Percentiles rank a stretch among this genome's conserved stretches.
Conservation (phyloP, 2,329 filamentous ascomycete genomes). For the Drechslera avenae region DNA sequence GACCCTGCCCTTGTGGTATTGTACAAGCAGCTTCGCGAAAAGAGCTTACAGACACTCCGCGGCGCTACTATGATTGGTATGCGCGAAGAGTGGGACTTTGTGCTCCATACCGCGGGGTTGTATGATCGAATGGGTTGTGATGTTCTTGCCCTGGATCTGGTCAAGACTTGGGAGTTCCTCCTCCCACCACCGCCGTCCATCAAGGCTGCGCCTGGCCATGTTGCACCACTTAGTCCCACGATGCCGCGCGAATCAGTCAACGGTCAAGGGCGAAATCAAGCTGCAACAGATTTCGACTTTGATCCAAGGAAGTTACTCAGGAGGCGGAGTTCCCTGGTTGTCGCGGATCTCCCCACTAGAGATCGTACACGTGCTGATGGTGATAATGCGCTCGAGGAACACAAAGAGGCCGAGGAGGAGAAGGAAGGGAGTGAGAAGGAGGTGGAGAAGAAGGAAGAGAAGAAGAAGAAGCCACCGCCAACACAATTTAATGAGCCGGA, state of each 20-base stretch:
- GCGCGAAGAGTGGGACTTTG: conserved; percentile 83
- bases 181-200: conserved; percentile 45
- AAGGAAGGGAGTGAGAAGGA: conserved; percentile 49
- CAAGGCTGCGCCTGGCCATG: conserved; percentile 14
- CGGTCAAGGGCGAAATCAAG: conserved; percentile 22
- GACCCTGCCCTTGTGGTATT: conserved; percentile 87
- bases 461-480: conserved; percentile 62
- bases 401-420: conserved; percentile 19
- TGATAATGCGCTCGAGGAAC: conserved; percentile 29
- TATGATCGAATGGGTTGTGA: conserved; percentile 95
- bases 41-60: conserved; percentile 79
- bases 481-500: conserved; percentile 93
- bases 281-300: conserved; percentile 42
- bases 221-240: conserved; percentile 31
- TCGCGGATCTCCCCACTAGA: conserved; percentile 68
- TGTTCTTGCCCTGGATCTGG: conserved; percentile 81
- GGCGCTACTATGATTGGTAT: conserved; percentile 83
- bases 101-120: conserved; percentile 80
- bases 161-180: conserved; percentile 82
- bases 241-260: conserved; percentile 34
- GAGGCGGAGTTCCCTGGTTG: conserved; percentile 76
- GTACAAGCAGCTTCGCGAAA: conserved; percentile 83
- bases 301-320: conserved; percentile 72
- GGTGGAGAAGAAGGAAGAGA: conserved; percentile 48
- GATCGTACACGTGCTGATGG: conserved; percentile 22